Evolutionary conservation across 768 basidiomycete species (phyloP).

Genomic region (Dentipellis sp.): DNA sequence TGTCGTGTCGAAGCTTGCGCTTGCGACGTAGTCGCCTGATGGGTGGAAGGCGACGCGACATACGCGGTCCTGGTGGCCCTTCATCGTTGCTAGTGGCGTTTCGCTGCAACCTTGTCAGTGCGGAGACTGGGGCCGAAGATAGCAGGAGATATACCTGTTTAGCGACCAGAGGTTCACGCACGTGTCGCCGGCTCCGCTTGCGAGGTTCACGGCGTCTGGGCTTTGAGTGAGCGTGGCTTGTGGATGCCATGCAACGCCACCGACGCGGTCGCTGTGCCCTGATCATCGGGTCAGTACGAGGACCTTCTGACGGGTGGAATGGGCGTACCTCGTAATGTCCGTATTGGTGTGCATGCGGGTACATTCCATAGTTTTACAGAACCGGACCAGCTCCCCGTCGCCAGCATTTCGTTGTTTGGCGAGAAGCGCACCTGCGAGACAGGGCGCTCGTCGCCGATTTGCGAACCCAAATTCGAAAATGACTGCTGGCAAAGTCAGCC

Average conservation of each 20-base stretch:
- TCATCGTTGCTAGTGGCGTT: conserved; percentile 72
- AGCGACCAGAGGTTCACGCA: conserved; percentile 86
- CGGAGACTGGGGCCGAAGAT: neutral
- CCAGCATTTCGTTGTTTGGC: conserved; percentile 80
- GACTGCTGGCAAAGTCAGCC: conserved; percentile 35
- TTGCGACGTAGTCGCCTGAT: conserved; percentile 87
- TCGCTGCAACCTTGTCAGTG: conserved; percentile 43
- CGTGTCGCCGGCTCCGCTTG: conserved; percentile 84
- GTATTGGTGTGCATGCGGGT: conserved; percentile 76
- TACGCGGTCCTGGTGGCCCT: conserved; percentile 85
- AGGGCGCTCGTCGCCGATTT: conserved; percentile 95
- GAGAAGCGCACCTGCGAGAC: conserved; percentile 92
- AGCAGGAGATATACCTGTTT: conserved; percentile 43
- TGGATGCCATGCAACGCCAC: conserved; percentile 98
- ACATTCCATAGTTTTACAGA: conserved; percentile 93
- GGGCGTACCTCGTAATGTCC: conserved; percentile 58
- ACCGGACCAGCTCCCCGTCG: conserved; percentile 96
- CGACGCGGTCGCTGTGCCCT: conserved; percentile 88
- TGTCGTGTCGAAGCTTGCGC: conserved; percentile 93
- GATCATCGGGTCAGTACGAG: conserved; percentile 6
- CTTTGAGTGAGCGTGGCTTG: conserved; percentile 70
- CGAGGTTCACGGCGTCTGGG: conserved; percentile 67
- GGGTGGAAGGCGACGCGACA: conserved; percentile 96
- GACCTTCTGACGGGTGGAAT: neutral
- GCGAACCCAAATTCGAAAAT: conserved; percentile 89